Conservation (phyloP, 2,329 filamentous ascomycete species). For the Leptographium flavum region DNA sequence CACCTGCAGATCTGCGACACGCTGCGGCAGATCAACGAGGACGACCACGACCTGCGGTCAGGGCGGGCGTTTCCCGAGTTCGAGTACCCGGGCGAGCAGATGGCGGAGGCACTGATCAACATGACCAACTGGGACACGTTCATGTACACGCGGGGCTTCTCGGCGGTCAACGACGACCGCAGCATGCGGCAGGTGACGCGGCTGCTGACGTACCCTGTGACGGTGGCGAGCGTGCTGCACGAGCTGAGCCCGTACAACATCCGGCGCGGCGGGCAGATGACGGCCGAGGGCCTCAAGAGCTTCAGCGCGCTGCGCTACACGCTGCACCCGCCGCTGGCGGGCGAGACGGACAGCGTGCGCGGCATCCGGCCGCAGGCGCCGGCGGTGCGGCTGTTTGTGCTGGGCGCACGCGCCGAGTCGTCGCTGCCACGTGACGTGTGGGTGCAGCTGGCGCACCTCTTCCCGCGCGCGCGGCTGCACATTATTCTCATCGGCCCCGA, state of each 20-base stretch:
- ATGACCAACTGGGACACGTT: conserved; percentile 99
- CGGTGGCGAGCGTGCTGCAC: conserved; percentile 80
- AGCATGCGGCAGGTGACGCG: conserved; percentile 87
- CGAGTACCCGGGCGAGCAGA: conserved; percentile 74
- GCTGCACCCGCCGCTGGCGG: conserved; percentile 72
- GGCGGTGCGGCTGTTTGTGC: conserved; percentile 79
- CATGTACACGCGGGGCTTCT: conserved; percentile 81
- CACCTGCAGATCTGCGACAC: conserved; percentile 90
- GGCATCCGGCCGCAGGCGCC: conserved; percentile 74
- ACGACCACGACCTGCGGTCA: conserved; percentile 87
- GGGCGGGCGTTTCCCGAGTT: conserved; percentile 91
- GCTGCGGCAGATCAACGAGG: conserved; percentile 86
- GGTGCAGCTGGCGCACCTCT: conserved; percentile 87
- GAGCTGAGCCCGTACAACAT: conserved; percentile 89
- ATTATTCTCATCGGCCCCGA: conserved; percentile 92
- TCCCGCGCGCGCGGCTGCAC: conserved; percentile 83
- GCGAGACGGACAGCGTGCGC: conserved; percentile 59
- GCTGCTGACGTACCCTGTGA: conserved; percentile 85
- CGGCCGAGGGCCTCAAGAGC: conserved; percentile 81
- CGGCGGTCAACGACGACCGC: conserved; percentile 80
- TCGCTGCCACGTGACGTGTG: conserved; percentile 88
- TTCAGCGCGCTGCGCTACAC: conserved; percentile 87
- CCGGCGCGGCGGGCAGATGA: conserved; percentile 60
- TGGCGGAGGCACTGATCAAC: conserved; percentile 87
- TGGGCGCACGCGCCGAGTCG: conserved; percentile 93